Evolutionary conservation across 1,284 basidiomycete genomes (phyloP).

Genomic region (Mixia osmundae): DNA sequence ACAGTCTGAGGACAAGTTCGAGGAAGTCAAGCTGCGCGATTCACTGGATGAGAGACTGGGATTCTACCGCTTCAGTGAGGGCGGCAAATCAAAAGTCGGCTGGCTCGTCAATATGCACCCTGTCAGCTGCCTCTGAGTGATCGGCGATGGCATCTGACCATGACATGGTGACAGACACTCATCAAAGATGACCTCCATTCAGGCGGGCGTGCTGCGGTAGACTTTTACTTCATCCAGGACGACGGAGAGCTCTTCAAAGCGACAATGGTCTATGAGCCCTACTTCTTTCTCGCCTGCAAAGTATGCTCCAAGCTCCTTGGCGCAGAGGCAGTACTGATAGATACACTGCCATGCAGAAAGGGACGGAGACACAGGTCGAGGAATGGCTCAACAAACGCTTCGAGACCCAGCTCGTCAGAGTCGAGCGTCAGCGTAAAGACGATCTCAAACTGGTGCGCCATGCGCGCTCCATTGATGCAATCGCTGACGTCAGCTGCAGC

Average conservation of each 20-base stretch:
- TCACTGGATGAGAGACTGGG: constrained; percentile 86
- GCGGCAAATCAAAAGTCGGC: constrained; percentile 32
- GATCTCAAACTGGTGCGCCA: constrained; percentile 52
- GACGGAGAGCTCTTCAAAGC: constrained; percentile 90
- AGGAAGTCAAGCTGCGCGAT: constrained; percentile 46
- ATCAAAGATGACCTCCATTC: constrained; percentile 59
- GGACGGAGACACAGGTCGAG: constrained; percentile 73
- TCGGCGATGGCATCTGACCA: not conserved
- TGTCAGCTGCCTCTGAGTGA: constrained; percentile 23
- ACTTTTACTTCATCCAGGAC: constrained; percentile 95
- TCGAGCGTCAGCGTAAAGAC: constrained; percentile 65
- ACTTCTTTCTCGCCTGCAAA: constrained; percentile 79
- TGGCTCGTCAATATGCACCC: constrained; percentile 99
- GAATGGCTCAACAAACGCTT: constrained; percentile 90
- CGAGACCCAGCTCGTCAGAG: constrained; percentile 57
- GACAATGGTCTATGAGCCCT: constrained; percentile 79
- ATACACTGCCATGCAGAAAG: constrained; percentile 30
- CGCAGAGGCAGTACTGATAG: not conserved
- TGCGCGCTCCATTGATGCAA: no score
- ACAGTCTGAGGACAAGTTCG: constrained; percentile 54
- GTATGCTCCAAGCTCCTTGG: constrained; percentile 26
- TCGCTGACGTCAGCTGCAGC: constrained; percentile 22
- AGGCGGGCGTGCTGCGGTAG: constrained; percentile 66
- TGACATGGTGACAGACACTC: constrained; percentile 36
- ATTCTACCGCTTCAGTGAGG: constrained; percentile 43